Base-by-base conservation (phyloP, 2,329 filamentous ascomycete genomes). In the Clonostachys rhizophaga region DNA sequence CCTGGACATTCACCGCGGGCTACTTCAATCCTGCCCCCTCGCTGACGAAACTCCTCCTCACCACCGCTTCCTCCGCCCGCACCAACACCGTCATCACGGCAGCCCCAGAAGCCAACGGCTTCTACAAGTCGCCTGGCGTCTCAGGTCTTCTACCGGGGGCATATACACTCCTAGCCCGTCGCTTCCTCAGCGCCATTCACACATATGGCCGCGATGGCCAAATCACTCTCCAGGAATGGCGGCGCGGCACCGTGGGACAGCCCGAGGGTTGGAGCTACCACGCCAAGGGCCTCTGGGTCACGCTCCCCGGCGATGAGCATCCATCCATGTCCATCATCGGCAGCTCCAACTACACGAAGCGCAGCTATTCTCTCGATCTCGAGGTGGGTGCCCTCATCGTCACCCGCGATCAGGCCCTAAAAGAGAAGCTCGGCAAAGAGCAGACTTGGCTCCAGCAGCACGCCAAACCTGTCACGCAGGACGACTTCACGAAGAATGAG, bases 21-120 rank as follows among this genome's bases (percentile, higher is more conserved):
- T 99, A 99, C 70, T 99, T 99, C 72, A 99, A 99, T 70, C 95
- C 95, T 47, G 91, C 91, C 7, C 87, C 91, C 0, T 83, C 85
- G 5, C 80, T 97, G 17, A 91, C 89, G 3, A 80, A 84, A 37
- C 79, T 96, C 1, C 75, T 99, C 0, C 82, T 99, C 34, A 74
- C 78, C 7, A 91, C 89, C 1, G 79, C 83, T 2, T 87, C 47
- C 42, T 17, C 46, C 12, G 8, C 14, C 11, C 67, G 70, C 2
- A 76, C 75, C 40, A 94, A 90, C 50, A 91, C 87, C 0, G 88
- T 99, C 18, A 86, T 99, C 47, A 96, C 94, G 0, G 94, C 94
- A 3, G 91, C 90, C 1, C 94, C 92, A 0, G 85, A 89, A 67
- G 94, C 94, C 1, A 99, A 99, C 65, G 94, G 94, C 7, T 99